Base-by-base conservation (phyloP, 805 yeast genomes). In the Clavispora fructus region DNA sequence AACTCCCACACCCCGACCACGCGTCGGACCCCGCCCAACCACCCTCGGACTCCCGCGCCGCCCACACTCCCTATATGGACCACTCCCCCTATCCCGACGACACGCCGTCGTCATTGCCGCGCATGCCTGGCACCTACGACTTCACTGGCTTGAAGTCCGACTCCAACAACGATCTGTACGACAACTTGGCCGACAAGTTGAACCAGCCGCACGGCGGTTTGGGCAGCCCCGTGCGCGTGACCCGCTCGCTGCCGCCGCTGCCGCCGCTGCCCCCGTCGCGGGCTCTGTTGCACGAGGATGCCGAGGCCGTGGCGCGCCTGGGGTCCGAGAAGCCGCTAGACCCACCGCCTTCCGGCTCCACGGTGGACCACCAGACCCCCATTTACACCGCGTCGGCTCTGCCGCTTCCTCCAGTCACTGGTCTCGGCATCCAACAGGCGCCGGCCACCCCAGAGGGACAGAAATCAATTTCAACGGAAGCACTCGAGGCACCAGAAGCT, bases 81-180 rank as follows among this genome's bases (percentile, higher is more conserved):
- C 39, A 7, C 26, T 11, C 14, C 7, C 32, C 38, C 14, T 23
- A 30, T 7, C 16, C 35, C 7, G 37, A 33, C 9, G 37, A 33
- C 25, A 33, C 37, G 25, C 37, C 37, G 37, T 16, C 37, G 23
- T 28, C 42, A 12, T 52, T 73, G 14, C 80, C 80, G 7, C 59
- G 80, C 27, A 61, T 69, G 51, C 74, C 77, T 0, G 80, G 74
- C 2, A 68, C 77, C 0, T 59, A 69, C 45, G 65, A 73, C 43
- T 78, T 78, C 43, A 73, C 65, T 31, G 84, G 78, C 1, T 55
- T 77, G 32, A 64, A 68, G n/a, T 26, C 44, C 30, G 44, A 43
- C 17, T n/a, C 32, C 26, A 43, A 38, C 39, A 40, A 44, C 35
- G 29, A 28, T 8, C 39, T 31, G 43, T 32, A 41, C 32, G 43